These are phyloP conservation scores for Grigorovia jiainica DNA, from an alignment of 805 yeast genomes.

Conservation along the genomic window DNA sequence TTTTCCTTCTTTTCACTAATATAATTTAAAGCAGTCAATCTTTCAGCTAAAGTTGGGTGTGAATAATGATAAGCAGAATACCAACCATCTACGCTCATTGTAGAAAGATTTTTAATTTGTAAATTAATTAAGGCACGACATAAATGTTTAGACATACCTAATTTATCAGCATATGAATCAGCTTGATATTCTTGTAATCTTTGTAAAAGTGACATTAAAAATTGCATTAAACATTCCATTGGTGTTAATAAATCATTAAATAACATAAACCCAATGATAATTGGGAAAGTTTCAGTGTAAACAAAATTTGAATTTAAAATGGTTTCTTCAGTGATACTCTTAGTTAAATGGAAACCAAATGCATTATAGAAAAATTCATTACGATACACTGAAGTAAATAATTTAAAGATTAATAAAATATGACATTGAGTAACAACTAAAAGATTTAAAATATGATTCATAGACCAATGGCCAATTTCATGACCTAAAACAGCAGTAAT, in stretches of 20 bases:
- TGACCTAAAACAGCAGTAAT: constrained; percentile 96
- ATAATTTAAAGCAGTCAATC: constrained; percentile 64
- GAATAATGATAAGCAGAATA: constrained; percentile 83
- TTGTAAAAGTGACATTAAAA: constrained; percentile 57
- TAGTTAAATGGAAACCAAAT: constrained; percentile 53
- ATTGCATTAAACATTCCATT: constrained; percentile 56
- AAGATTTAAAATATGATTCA: constrained; percentile 77
- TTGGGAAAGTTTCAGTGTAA: constrained; percentile 46
- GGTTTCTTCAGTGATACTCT: neutral
- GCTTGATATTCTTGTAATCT: constrained; percentile 93
- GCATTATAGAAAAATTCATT: constrained; percentile 69
- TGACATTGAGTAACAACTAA: constrained; percentile 57
- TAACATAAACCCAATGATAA: constrained; percentile 69
- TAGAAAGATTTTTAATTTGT: constrained; percentile 70
- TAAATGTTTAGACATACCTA: constrained; percentile 63
- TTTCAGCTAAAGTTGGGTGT: constrained; percentile 87
- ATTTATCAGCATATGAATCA: constrained; percentile 69
- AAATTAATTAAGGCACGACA: constrained; percentile 64
- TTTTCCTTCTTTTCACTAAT: constrained; percentile 26
- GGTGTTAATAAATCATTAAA: constrained; percentile 77
- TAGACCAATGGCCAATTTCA: constrained; percentile 97
- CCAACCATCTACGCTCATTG: constrained; percentile 84
- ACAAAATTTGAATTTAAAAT: neutral
- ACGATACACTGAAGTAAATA: constrained; percentile 72
- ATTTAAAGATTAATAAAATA: constrained; percentile 51